phyloP scores from a whole-genome alignment of 495 filamentous ascomycete genomes.

The Podospora bellae-mahoneyi region DNA sequence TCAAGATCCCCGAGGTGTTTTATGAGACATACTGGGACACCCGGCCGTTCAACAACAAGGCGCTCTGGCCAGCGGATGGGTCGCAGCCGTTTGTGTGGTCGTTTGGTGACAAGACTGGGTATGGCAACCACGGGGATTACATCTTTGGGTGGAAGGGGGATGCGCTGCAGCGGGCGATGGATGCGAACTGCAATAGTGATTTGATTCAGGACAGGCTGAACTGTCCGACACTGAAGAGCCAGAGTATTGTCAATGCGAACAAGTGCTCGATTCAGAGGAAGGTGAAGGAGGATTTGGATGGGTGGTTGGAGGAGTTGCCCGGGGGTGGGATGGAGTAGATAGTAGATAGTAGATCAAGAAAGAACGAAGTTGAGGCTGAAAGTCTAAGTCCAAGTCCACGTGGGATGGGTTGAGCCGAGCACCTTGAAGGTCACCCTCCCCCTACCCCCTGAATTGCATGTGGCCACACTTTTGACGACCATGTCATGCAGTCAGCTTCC shows the following conservation, averaged over 20 bases:
- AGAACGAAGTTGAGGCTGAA: neutral
- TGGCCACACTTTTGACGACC: neutral
- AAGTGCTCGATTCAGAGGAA: conserved; percentile 31
- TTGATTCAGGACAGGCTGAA: conserved; percentile 29
- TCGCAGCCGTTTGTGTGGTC: conserved; percentile 48
- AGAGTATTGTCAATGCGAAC: conserved; percentile 36
- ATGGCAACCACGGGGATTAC: conserved; percentile 42
- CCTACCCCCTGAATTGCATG: neutral
- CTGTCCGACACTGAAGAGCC: conserved; percentile 30
- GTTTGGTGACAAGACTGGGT: conserved; percentile 39
- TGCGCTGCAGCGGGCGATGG: conserved; percentile 39
- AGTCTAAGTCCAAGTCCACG: neutral
- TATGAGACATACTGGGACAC: conserved; percentile 46
- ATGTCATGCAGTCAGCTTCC: neutral
- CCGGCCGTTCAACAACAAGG: conserved; percentile 37
- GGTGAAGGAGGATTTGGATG: conserved; percentile 38
- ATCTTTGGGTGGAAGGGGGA: conserved; percentile 37
- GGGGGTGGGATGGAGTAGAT: conserved; percentile 10
- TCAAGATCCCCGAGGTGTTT: conserved; percentile 37
- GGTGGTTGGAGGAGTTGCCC: conserved; percentile 27
- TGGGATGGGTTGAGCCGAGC: neutral
- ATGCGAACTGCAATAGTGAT: conserved; percentile 37
- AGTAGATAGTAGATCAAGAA: neutral
- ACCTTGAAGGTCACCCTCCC: neutral
- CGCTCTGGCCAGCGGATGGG: conserved; percentile 41